Base-by-base conservation (phyloP, 1,284 basidiomycete genomes). In the Tilletia horrida region DNA sequence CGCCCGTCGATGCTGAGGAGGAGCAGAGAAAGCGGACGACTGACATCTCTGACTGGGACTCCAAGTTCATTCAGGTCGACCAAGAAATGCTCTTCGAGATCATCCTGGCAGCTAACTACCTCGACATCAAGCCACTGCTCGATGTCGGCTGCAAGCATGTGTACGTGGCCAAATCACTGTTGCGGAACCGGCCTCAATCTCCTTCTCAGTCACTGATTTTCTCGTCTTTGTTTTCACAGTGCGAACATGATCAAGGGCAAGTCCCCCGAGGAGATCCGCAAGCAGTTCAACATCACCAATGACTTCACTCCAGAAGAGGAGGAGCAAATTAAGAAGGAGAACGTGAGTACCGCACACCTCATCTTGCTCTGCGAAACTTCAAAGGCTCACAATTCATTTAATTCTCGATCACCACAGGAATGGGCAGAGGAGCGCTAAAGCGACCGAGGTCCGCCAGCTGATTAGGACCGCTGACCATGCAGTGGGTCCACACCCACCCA, bases 221-320 rank as follows among this genome's bases (percentile, higher is more conserved):
- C 64, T 44, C 11, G 18, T 21, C n/a, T 66, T n/a, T 67, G 50
- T 27, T 65, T 47, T 27, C n/a, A 40, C 70, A 80, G 78, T 9
- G 96, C 96, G 31, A 97, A 98, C 87, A 98, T 98, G 96, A 96
- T 96, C 86, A 96, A 96, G 85, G 93, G 93, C 52, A 96, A 96
- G 87, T 92, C 92, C 8, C 92, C 93, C 18, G 91, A 94, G 82
- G 93, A 96, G 84, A 95, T 95, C 78, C 90, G 93, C 71, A 94
- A 95, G 82, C 87, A 95, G 61, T 95, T 96, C 87, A 96, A 97
- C 74, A 82, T 83, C 63, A 76, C 77, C 66, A 83, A 81, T 63
- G 96, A 98, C 84, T 98, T 98, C 82, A 97, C 95, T 2, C 93
- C 95, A 35, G 96, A 99, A 83, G 96, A 98, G 83, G 96, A 99